phyloP scores from a whole-genome alignment of 2,329 filamentous ascomycete genomes.

The Pseudocercospora musae region DNA sequence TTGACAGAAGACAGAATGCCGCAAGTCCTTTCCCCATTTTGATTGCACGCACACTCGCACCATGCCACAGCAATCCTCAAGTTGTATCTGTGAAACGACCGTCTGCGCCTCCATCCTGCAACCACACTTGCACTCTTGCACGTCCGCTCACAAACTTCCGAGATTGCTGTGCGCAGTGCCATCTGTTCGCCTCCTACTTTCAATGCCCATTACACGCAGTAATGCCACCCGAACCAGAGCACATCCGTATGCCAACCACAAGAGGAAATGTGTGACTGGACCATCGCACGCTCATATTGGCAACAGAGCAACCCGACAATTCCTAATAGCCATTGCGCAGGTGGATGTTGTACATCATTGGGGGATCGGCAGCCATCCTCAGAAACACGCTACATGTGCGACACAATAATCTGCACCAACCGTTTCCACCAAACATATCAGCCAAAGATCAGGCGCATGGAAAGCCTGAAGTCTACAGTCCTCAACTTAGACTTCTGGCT shows the following conservation, averaged over 20 bases:
- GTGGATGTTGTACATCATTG: background rate
- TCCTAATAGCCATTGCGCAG: background rate
- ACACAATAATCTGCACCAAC: background rate
- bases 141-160: background rate
- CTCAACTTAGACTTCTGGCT: background rate
- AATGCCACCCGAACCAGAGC: background rate
- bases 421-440: background rate
- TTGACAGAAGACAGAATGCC: conserved; percentile 3
- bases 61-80: background rate
- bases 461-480: background rate
- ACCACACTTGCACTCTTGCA: background rate
- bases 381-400: background rate
- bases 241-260: background rate
- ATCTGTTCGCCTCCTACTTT: background rate
- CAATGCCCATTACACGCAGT: background rate
- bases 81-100: background rate
- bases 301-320: background rate
- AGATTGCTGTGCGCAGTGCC: background rate
- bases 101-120: background rate
- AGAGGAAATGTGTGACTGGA: background rate
- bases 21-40: background rate
- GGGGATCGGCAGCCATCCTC: background rate
- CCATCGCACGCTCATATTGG: background rate
- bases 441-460: background rate
- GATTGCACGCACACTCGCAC: background rate